Evolutionary conservation across 345 rosid species (phyloP).

Genomic region (Eucalyptus erythrocorys): DNA sequence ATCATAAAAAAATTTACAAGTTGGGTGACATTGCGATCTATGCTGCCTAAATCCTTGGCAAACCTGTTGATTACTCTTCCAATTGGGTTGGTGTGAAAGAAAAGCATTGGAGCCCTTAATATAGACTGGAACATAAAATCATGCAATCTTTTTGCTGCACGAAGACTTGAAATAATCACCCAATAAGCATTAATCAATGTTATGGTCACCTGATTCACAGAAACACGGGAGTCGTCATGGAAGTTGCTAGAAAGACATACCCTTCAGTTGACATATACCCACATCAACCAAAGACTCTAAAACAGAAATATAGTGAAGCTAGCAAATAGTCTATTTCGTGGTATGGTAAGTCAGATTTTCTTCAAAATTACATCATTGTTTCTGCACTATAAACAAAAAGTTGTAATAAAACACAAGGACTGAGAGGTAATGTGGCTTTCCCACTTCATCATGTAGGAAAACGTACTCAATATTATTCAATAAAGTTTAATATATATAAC

Average conservation of each 20-base stretch:
- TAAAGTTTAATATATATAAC: too few species aligned
- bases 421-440: neutral
- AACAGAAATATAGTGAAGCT: neutral
- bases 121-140: conserved; percentile 68
- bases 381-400: neutral
- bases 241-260: neutral
- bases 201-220: conserved; percentile 48
- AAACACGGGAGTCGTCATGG: neutral
- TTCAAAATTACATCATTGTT: neutral
- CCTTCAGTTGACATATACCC: neutral
- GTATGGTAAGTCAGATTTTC: neutral
- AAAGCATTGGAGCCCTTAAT: conserved; percentile 85
- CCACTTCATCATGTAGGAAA: too few species aligned
- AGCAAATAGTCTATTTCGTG: neutral
- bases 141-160: conserved; percentile 74
- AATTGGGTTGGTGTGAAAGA: conserved; percentile 88
- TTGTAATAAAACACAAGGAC: neutral
- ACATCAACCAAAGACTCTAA: neutral
- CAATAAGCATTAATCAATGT: conserved; percentile 70
- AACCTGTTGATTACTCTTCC: conserved; percentile 92
- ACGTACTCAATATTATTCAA: too few species aligned
- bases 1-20: conserved; percentile 56
- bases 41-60: conserved; percentile 80
- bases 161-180: conserved; percentile 77
- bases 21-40: conserved; percentile 69